These are phyloP conservation scores for Thermothelomyces thermophilus DNA, from an alignment of 2,329 filamentous ascomycete species.

Conservation along the genomic window DNA sequence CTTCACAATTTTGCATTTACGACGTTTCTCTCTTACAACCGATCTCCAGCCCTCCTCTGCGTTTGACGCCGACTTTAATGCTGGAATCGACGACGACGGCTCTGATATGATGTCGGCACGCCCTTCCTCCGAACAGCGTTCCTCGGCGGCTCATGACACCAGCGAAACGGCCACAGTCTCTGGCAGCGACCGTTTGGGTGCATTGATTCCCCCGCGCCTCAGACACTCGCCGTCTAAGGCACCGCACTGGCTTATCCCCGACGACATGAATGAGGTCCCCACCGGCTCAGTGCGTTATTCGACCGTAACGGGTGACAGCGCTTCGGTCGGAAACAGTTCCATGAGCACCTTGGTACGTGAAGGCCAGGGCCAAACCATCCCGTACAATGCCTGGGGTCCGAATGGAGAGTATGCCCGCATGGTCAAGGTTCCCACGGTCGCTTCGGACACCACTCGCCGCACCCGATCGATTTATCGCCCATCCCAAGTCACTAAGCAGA, in stretches of 20 bases:
- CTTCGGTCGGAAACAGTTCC: background rate
- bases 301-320: background rate
- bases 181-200: background rate
- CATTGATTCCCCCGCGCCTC: background rate
- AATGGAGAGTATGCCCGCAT: constrained; percentile 16
- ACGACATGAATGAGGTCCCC: background rate
- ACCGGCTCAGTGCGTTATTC: background rate
- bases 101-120: background rate
- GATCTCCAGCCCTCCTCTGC: background rate
- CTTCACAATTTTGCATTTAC: background rate
- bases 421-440: constrained; percentile 12
- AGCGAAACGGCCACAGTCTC: background rate
- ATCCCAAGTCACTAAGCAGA: background rate
- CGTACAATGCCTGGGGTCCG: constrained; percentile 24
- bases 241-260: constrained; percentile 13
- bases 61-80: background rate
- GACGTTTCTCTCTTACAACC: background rate
- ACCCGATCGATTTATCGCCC: background rate
- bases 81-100: background rate
- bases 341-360: background rate
- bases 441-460: constrained; percentile 5
- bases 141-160: background rate
- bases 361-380: background rate
- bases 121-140: background rate
- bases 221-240: background rate